Evolutionary conservation across 441 rosid species (phyloP), one percentile per base, ranked within the genome.

Genomic region (Croton setiger): DNA sequence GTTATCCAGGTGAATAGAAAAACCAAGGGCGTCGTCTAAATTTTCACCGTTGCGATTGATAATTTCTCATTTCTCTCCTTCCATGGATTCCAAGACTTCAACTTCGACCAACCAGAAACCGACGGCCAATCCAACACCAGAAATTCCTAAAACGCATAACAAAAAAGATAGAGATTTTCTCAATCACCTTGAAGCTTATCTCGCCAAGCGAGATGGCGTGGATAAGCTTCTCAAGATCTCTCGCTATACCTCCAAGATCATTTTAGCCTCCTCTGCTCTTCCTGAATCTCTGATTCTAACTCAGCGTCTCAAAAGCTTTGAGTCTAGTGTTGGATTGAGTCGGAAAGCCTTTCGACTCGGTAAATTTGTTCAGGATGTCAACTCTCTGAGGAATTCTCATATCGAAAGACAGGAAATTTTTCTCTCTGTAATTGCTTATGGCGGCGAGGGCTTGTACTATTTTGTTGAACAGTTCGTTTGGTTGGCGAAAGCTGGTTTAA

Each of bases 321-420:
- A 93, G 66, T 89, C 98, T 5, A 91, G 92, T 61, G 96, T 91
- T 45, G 98, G 97, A 35, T 78, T 94, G 52, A 94, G 97, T 59
- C 98, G 97, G 37, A 94, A 94, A 79, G 98, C 98, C 27, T 94
- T 94, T 73, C 93, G 96, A 39, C 87, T 94, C 11, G 97, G 97
- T 0, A 94, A 94, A 82, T 94, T 91, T 73, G 82, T 94, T 9
- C 97, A 94, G 66, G 96, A 89, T 75, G 68, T 90, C 43, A 94
- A 91, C 84, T 86, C 90, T 0, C 62, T 91, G 7, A 75, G 96
- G 20, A 70, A 55, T 72, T 83, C 96, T 14, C 74, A 55, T 53
- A 75, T 85, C 60, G 79, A 84, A 37, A 76, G 49, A 18, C 75
- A 81, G 37, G 87, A 86, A 35, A 20, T 82, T 35, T 1, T 84